Evolutionary conservation across 192 early-diverging fungal species (phyloP), one percentile per base, ranked within the genome.

Genomic region (Tieghemiomyces parasiticus): DNA sequence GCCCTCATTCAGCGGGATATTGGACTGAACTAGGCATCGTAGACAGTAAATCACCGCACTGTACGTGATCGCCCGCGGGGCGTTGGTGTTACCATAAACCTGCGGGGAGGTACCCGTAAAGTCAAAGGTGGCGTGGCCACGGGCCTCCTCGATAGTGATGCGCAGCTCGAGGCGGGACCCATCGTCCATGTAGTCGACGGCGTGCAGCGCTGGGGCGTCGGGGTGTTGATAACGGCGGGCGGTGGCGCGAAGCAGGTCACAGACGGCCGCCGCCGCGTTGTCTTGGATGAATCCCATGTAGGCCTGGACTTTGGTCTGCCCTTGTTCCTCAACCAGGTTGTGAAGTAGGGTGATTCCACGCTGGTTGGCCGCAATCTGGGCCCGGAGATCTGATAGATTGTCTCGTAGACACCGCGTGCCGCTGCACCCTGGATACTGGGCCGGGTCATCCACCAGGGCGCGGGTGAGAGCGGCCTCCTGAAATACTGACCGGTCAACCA

Each of bases 1-100:
- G 29, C 95, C 95, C 65, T 93, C 90, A 66, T 98, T 98, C 63
- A 98, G 72, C 1, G 95, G 95, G 51, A 98, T 91, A 59, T 96
- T 90, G 54, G 76, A 77, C 22, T 73, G 78, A n/a, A 98, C 83
- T 70, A 98, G 73, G 68, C 84, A 90, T 6, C 95, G 84, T 46
- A 98, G 74, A 60, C 89, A 96, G 67, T 98, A 98, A 46, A 98
- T 98, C 56, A 95, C 93, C 0, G 95, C 93, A n/a, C 85, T 88
- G 68, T 87, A 84, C 1, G 84, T 85, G 24, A 94, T 82, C 13
- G 75, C 74, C 30, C 72, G 74, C 6, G 83, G 90, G 8, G 90
- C 83, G 59, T 91, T 92, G 46, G 78, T 86, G 70, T 93, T 98
- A 50, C 81, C 90, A 61, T 93, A 96, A 3, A 91, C 87, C 63